Percentiles rank a stretch among this genome's conserved stretches.
phyloP scores from a whole-genome alignment of 2,329 filamentous ascomycete species.

The Verticillium albo-atrum region DNA sequence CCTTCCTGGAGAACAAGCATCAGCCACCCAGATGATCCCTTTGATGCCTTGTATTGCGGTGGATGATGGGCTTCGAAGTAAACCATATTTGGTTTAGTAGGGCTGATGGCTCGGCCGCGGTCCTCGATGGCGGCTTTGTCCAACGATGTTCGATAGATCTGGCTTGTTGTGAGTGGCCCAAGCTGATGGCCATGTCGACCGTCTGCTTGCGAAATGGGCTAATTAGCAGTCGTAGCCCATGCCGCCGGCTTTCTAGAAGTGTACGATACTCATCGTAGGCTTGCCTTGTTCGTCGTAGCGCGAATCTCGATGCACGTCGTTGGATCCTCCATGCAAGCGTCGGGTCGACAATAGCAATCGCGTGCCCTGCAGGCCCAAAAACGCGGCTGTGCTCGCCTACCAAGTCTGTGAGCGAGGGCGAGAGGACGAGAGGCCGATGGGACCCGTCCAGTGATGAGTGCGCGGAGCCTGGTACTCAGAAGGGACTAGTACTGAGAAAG shows the following conservation, averaged over 20 bases:
- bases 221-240: not conserved
- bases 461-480: not conserved
- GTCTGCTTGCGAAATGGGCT: not conserved
- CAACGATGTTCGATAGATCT: not conserved
- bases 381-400: not conserved
- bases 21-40: not conserved
- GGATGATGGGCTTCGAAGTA: not conserved
- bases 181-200: not conserved
- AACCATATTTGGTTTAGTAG: not conserved
- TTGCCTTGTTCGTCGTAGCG: not conserved
- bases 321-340: not conserved
- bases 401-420: not conserved
- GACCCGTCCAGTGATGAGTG: not conserved
- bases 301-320: not conserved
- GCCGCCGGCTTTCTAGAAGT: not conserved
- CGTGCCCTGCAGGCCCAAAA: not conserved
- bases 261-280: not conserved
- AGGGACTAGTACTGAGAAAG: not conserved
- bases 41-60: too few relatives aligned
- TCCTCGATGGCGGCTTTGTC: not conserved
- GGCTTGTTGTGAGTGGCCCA: not conserved
- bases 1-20: not conserved
- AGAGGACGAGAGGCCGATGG: not conserved
- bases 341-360: not conserved
- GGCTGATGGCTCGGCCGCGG: not conserved